Evolutionary conservation across 2,329 filamentous ascomycete genomes (phyloP).

Genomic region (Aspergillus sp.): DNA sequence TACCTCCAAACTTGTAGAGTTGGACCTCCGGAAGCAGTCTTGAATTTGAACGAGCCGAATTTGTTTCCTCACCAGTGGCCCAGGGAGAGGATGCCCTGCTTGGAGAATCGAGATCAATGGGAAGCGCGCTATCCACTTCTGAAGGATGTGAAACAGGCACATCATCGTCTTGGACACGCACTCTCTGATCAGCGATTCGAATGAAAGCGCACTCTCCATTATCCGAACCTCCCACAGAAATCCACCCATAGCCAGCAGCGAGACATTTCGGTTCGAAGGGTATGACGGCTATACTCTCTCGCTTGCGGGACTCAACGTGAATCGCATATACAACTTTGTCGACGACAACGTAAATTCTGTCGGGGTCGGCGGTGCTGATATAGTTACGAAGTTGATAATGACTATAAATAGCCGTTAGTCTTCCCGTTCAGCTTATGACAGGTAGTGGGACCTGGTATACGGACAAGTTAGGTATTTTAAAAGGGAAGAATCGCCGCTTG

Average conservation of each 20-base stretch:
- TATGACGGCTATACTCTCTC: conserved; percentile 64
- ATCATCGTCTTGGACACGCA: conserved; percentile 30
- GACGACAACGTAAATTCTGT: conserved; percentile 78
- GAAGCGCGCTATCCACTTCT: conserved; percentile 53
- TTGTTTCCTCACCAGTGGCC: conserved; percentile 14
- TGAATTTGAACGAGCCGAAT: conserved; percentile 11
- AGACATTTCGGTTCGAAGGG: conserved; percentile 75
- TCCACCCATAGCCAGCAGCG: conserved; percentile 77
- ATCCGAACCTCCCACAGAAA: conserved; percentile 79
- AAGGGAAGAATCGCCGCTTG: conserved; percentile 61
- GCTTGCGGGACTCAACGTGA: conserved; percentile 62
- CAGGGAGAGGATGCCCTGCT: conserved; percentile 19
- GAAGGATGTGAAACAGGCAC: conserved; percentile 29
- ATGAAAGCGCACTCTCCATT: conserved; percentile 81
- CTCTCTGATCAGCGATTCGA: conserved; percentile 44
- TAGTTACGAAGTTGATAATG: conserved; percentile 66
- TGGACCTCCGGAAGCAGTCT: conserved; percentile 40
- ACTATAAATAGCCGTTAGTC: conserved; percentile 21
- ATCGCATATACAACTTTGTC: conserved; percentile 67
- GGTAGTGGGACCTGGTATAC: conserved; percentile 24
- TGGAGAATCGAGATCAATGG: conserved; percentile 41
- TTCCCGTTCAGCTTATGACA: conserved; percentile 7
- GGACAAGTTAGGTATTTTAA: conserved; percentile 60
- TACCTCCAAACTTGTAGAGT: conserved; percentile 54
- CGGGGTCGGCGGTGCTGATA: conserved; percentile 69